Evolutionary conservation across 495 filamentous ascomycete genomes (phyloP), one percentile per base, ranked within the genome.

Genomic region (Penicillium arizonense): DNA sequence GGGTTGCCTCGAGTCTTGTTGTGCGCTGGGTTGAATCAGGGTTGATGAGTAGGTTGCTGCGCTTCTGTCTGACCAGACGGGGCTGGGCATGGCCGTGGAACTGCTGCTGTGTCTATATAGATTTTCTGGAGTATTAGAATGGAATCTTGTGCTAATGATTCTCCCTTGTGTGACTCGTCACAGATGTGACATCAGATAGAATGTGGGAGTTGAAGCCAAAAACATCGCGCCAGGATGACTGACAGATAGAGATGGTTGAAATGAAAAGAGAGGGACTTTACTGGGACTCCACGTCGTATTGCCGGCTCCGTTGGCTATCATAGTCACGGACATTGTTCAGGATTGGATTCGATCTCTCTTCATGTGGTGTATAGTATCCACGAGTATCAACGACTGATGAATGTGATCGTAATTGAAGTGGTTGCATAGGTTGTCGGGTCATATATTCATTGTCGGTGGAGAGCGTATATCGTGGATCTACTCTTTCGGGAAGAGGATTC

Each of bases 261-360:
- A 57, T 21, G 34, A 58, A 35, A 48, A 53, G 50, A 62, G 43
- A 62, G 64, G 66, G 56, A 57, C 57, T 57, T 70, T 73, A 75
- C 72, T 70, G 68, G 50, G 68, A 73, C 39, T 75, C 72, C 59
- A 69, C 42, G 53, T 73, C 72, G 57, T 62, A 64, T 40, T 58
- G 50, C 49, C 65, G 67, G 46, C 58, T 53, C 20, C 38, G 53
- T 47, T 69, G 62, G 53, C 58, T 50, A 47, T 58, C 58, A 41
- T 61, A 67, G 26, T 63, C 65, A 38, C 62, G 63, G 16, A 56
- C 56, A 43, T 60, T 58, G 50, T 44, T 52, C 44, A 54, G 16
- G 16, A 50, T 48, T 9, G 63, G 59, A 55, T 34, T 67, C 14
- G 63, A 53, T 40, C 57, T 55, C 48, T 70, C 69, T 40, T 61